Evolutionary conservation across 345 rosid genomes (phyloP).

Genomic region (Eutrema japonicum): DNA sequence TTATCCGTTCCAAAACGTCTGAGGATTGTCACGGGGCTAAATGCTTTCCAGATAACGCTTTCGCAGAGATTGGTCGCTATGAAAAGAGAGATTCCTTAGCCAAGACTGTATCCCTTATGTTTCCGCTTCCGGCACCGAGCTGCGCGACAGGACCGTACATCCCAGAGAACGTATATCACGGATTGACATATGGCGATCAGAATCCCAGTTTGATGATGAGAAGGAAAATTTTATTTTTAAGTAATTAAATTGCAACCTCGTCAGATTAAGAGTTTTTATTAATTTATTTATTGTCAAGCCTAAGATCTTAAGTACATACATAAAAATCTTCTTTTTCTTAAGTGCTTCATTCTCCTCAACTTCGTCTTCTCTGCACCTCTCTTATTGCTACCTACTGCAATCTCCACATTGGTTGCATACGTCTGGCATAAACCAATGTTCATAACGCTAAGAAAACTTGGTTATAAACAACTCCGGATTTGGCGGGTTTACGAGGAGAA

Average conservation of each 20-base stretch:
- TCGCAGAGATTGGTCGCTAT: conserved; percentile 77
- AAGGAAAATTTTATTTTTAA: background rate
- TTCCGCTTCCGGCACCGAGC: conserved; percentile 71
- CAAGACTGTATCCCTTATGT: conserved; percentile 68
- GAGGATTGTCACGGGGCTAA: conserved; percentile 73
- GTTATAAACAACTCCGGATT: background rate
- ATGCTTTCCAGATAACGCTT: conserved; percentile 73
- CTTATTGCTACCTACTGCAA: conserved; percentile 21
- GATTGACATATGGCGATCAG: conserved; percentile 71
- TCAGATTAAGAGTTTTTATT: background rate
- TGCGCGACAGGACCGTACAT: conserved; percentile 71
- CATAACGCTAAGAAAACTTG: background rate
- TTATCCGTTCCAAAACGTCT: conserved; percentile 64
- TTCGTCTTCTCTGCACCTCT: conserved; percentile 17
- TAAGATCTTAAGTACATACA: conserved; percentile 3
- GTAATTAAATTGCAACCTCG: background rate
- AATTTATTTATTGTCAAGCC: background rate
- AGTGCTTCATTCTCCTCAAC: conserved; percentile 14
- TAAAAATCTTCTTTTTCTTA: background rate
- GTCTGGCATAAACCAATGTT: background rate
- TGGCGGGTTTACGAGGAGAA: background rate
- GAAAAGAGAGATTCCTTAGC: conserved; percentile 74
- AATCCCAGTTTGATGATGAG: conserved; percentile 39
- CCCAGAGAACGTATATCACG: conserved; percentile 63
- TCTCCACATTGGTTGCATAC: conserved; percentile 11